Conservation (phyloP, 257 asterid species). For the Nicotiana attenuata region DNA sequence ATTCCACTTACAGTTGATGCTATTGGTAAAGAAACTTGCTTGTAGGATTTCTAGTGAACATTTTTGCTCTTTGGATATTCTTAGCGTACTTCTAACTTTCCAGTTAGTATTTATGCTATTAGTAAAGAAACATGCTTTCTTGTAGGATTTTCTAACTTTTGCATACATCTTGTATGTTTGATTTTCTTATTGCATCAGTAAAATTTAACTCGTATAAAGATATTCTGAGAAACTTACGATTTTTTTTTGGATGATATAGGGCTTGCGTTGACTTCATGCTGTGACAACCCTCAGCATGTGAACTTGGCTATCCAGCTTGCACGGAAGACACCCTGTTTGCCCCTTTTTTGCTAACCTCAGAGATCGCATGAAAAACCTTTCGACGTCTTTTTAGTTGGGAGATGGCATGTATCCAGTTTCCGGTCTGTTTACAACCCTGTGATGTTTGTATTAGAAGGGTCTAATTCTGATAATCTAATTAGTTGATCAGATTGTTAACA, state of each 20-base stretch:
- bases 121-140: background rate
- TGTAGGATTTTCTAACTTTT: background rate
- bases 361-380: background rate
- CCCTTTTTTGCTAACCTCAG: background rate
- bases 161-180: background rate
- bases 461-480: no score
- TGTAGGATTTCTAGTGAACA: background rate
- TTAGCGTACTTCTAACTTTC: background rate
- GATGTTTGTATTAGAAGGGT: no score
- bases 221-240: background rate
- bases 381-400: background rate
- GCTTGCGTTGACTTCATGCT: background rate
- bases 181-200: background rate
- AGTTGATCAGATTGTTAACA: no score
- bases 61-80: background rate
- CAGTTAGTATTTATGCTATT: background rate
- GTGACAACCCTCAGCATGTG: background rate
- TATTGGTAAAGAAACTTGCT: background rate
- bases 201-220: background rate
- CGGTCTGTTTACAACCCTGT: no score
- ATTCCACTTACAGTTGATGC: background rate
- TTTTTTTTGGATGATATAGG: background rate
- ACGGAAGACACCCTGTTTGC: background rate
- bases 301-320: background rate
- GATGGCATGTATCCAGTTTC: background rate